These are phyloP conservation scores for Cryphonectria carpinicola DNA, from an alignment of 2,329 filamentous ascomycete species.

Conservation along the genomic window DNA sequence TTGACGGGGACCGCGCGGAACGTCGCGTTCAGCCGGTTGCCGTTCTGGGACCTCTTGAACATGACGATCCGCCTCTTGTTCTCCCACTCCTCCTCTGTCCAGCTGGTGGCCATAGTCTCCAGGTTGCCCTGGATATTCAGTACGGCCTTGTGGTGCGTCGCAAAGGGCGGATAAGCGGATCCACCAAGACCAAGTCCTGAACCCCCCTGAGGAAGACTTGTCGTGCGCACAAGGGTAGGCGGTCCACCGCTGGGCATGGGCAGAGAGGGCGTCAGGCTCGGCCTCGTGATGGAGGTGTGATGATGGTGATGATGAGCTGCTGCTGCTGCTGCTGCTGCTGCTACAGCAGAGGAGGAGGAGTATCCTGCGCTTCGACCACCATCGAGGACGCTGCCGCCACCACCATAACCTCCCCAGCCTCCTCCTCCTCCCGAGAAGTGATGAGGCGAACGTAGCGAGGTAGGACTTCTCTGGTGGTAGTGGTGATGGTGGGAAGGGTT, in stretches of 20 bases:
- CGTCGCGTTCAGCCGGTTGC: slow-evolving; percentile 77
- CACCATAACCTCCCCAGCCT: background rate
- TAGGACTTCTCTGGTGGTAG: slow-evolving; percentile 29
- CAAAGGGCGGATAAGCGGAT: slow-evolving; percentile 72
- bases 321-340: too few species aligned
- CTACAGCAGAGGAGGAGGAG: slow-evolving; percentile 40
- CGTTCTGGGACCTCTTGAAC: slow-evolving; percentile 81
- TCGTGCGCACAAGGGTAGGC: slow-evolving; percentile 60
- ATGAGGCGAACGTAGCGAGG: slow-evolving; percentile 35
- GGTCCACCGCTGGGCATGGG: slow-evolving; percentile 43
- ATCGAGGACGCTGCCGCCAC: slow-evolving; percentile 44
- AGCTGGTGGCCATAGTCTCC: slow-evolving; percentile 79
- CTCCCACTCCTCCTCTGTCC: slow-evolving; percentile 80
- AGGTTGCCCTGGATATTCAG: slow-evolving; percentile 87
- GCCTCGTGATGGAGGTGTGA: slow-evolving; percentile 49
- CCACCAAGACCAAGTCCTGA: slow-evolving; percentile 42
- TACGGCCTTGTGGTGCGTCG: slow-evolving; percentile 71
- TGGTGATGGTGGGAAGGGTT: slow-evolving; percentile 27
- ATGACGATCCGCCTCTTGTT: slow-evolving; percentile 83
- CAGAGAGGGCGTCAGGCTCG: slow-evolving; percentile 53
- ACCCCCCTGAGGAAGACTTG: slow-evolving; percentile 51
- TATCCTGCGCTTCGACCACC: slow-evolving; percentile 45
- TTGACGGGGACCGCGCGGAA: slow-evolving; percentile 81
- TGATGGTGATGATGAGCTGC: slow-evolving; percentile 40
- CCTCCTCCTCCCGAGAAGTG: slow-evolving; percentile 20